Base-by-base conservation (phyloP, 164 flowering plant genomes). In the Euptelea pleiosperma region DNA sequence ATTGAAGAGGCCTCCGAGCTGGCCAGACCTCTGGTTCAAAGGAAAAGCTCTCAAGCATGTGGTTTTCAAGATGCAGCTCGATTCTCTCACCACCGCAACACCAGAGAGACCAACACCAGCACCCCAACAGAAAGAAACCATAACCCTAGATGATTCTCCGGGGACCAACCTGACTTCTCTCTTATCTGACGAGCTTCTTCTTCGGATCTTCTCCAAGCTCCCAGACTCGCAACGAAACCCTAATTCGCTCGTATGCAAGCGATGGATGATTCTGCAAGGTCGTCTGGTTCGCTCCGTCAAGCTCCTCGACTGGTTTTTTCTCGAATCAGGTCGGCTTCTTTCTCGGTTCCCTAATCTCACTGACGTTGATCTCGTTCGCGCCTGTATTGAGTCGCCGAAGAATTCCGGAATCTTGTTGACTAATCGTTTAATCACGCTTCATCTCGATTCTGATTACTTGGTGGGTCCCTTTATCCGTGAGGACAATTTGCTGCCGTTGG, bases 221-320 rank as follows among this genome's bases (percentile, higher is more conserved):
- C 85, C 91, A 0, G 55, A 35, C n/a, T 74, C 83, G 0, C 85
- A 84, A 48, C 52, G 67, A 5, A 69, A 75, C 52, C 28, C 71
- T 1, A 75, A 74, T 46, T 84, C 70, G 9, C 75, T 90, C n/a
- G 95, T 90, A 25, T 87, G 92, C 73, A 85, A 84, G 64, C 74
- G 92, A 28, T 90, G 97, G 97, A 58, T 85, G 14, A 50, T 55
- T 48, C 77, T 90, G 39, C 77, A 77, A 25, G 97, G 95, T 11
- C 78, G 83, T 8, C 77, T 87, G 4, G 73, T 79, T 10, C 74
- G 79, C 40, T 81, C 85, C 6, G 22, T 90, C 12, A 81, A 65
- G 71, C 62, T 90, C 21, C 70, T 82, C 6, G 95, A 90, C 43
- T 90, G 88, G 91, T 68, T 62, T 1, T 90, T 85, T 53, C 79